Conservation (phyloP, 1,284 basidiomycete genomes). For the Vanrija sp. region DNA sequence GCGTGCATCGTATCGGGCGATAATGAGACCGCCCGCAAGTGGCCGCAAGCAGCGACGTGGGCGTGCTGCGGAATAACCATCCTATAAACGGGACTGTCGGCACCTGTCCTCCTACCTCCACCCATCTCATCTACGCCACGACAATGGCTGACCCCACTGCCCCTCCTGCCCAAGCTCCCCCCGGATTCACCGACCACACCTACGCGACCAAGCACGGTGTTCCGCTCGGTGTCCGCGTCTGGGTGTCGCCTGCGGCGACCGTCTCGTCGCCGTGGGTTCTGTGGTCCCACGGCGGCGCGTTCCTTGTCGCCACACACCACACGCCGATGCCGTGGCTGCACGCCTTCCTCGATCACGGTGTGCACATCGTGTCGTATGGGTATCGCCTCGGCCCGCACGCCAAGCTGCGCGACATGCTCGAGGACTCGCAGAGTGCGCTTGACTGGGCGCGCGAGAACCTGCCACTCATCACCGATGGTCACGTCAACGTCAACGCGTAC, state of each 20-base stretch:
- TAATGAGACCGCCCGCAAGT: too few relatives aligned
- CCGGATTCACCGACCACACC: conserved; percentile 25
- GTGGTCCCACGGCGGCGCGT: conserved; percentile 37
- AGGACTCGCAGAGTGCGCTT: conserved; percentile 11
- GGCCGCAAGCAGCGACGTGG: too few relatives aligned
- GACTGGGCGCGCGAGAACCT: conserved; percentile 14
- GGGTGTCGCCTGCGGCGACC: background rate
- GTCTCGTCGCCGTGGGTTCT: conserved; percentile 7
- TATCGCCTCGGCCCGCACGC: conserved; percentile 19
- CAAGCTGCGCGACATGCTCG: conserved; percentile 13
- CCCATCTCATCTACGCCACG: too few relatives aligned
- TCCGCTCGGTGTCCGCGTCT: conserved; percentile 23
- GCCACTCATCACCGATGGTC: background rate
- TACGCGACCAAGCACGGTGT: conserved; percentile 25
- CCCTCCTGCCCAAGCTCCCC: too few relatives aligned
- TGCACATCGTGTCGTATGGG: conserved; percentile 12
- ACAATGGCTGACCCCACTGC: too few relatives aligned
- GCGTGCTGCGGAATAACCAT: too few relatives aligned
- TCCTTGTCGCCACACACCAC: background rate
- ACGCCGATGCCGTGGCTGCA: conserved; percentile 11
- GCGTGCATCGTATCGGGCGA: too few relatives aligned
- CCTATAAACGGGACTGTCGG: too few relatives aligned
- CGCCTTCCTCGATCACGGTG: conserved; percentile 5
- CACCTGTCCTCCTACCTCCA: too few relatives aligned
- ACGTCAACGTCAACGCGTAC: conserved; percentile 21